Base-by-base conservation (phyloP, 163 green algal species). In the Coccomyxa subellipsoidea region DNA sequence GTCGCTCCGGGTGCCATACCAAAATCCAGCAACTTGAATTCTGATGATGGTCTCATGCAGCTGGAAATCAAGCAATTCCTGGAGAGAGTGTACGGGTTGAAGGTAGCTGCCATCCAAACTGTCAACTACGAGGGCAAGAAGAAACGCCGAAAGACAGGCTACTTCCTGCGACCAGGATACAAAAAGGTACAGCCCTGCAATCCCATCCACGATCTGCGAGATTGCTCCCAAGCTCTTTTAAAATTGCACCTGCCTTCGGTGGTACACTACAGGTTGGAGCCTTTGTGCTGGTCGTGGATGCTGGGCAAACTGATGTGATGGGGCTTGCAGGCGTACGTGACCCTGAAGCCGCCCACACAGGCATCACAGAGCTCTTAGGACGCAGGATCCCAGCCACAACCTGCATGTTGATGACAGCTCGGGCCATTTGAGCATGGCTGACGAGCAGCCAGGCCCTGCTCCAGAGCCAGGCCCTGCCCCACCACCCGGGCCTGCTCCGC, bases 71-170 rank as follows among this genome's bases (percentile, higher is more conserved):
- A 91, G 85, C 82, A 82, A 7, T 94, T 92, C 78, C 83, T 98
- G 53, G 86, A 95, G 82, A 80, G 70, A 3, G 88, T 97, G 27
- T 96, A 98, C 85, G 93, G 93, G 79, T 91, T 97, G 82, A 78
- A 90, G 18, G 92, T 98, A 59, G 90, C 93, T 81, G 86, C 85
- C 8, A 90, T 98, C 0, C 80, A 87, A 81, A 98, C 95, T 4
- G 87, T 95, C 69, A 97, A 97, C 87, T 94, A 95, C 81, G 86
- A 96, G 78, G 94, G 93, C 37, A 91, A 90, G 70, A 95, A 94
- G 84, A 95, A 95, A 81, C 84, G 84, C 8, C 31, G 78, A n/a
- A 90, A 91, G 47, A 38, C 85, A 37, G 83, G 78, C 35, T 90
- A 84, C 59, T 90, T 91, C 83, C 54, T 87, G 27, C 78, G 84